A percentile compares a stretch with the other conserved stretches of the same genome.
Conservation (phyloP, 2,329 filamentous ascomycete genomes). For the Nothopassalora personata region DNA sequence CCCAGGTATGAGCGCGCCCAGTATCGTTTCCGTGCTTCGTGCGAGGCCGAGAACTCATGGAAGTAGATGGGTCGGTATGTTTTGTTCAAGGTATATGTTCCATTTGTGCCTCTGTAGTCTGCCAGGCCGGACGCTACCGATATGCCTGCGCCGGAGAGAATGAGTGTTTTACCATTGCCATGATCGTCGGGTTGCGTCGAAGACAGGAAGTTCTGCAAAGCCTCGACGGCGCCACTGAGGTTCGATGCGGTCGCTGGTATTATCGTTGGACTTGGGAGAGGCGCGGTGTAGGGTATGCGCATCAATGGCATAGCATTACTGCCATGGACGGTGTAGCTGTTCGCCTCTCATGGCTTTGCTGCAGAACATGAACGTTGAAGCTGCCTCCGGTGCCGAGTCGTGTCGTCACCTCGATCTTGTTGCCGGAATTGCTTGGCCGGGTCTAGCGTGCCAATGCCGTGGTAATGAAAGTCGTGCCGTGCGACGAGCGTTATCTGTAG, state of each 20-base stretch:
- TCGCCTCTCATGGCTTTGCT: background rate
- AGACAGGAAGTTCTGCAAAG: conserved; percentile 70
- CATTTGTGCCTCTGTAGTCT: conserved; percentile 84
- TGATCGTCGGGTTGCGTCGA: conserved; percentile 41
- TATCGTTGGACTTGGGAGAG: conserved; percentile 68
- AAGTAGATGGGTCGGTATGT: conserved; percentile 81
- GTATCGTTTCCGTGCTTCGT: conserved; percentile 84
- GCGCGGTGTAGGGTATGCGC: conserved; percentile 85
- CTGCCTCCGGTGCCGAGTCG: background rate
- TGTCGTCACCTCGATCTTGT: background rate
- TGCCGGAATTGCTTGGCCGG: background rate
- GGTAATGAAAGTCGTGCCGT: background rate
- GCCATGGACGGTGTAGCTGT: background rate
- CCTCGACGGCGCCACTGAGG: conserved; percentile 66
- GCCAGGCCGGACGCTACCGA: conserved; percentile 89
- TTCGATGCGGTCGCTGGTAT: conserved; percentile 68
- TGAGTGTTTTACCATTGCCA: conserved; percentile 55
- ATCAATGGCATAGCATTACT: conserved; percentile 47
- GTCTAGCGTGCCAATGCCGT: background rate
- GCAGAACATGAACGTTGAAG: background rate
- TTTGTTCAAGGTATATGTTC: conserved; percentile 89
- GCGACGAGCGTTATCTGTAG: background rate
- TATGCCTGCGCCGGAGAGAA: conserved; percentile 80
- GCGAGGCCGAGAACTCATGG: conserved; percentile 75
- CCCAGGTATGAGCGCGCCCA: conserved; percentile 94